These are phyloP conservation scores for Fusarium aywerte DNA, from an alignment of 2,329 filamentous ascomycete genomes.

Conservation along the genomic window DNA sequence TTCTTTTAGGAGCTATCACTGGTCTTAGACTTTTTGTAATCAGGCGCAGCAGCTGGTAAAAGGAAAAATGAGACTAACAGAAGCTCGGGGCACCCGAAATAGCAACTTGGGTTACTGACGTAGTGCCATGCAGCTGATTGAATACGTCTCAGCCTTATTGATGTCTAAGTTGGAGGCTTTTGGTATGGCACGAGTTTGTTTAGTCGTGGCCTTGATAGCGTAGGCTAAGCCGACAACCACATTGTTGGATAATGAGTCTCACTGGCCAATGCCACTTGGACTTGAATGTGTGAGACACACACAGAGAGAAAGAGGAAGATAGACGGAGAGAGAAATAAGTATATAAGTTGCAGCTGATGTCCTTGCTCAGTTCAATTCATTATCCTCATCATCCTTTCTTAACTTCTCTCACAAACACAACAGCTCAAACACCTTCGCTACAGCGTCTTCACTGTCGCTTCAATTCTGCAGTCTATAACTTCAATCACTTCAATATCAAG, in stretches of 20 bases:
- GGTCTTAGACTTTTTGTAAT: constrained; percentile 1
- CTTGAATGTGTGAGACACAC: no score
- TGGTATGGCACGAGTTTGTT: not conserved
- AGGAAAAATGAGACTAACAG: not conserved
- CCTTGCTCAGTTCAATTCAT: not conserved
- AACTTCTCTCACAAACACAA: constrained; percentile 15
- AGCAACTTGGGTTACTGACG: constrained; percentile 5
- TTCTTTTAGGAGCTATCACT: constrained; percentile 17
- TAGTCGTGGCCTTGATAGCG: not conserved
- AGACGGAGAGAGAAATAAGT: no score
- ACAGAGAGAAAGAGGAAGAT: fast-evolving
- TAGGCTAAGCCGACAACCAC: constrained; percentile 10
- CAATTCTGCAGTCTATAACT: not conserved
- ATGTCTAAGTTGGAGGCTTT: not conserved
- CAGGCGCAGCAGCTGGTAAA: constrained; percentile 23
- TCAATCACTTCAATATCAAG: not conserved
- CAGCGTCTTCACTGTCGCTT: not conserved
- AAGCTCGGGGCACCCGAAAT: constrained; percentile 24
- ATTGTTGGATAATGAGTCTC: not conserved
- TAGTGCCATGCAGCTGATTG: not conserved
- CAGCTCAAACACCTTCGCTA: constrained; percentile 6
- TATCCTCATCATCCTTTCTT: constrained; percentile 21
- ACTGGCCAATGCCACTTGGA: not conserved
- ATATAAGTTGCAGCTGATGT: constrained; percentile 18
- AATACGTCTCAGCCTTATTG: constrained; percentile 23